phyloP scores from a whole-genome alignment of 768 basidiomycete species.

The Saitozyma sp. region DNA sequence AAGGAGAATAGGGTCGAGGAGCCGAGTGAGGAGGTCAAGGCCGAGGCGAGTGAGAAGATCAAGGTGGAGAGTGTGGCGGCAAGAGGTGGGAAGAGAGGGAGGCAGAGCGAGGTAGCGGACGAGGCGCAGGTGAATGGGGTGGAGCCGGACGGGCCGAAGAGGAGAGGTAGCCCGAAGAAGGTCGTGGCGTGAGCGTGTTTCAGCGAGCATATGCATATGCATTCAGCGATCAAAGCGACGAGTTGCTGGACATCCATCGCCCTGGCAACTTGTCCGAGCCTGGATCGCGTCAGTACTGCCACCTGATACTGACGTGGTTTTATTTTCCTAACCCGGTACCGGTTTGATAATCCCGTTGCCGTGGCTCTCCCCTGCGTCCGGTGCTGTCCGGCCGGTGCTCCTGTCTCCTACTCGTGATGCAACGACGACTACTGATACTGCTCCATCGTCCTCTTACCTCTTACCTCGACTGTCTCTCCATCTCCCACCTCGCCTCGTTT shows the following conservation, averaged over 20 bases:
- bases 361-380: too few species aligned
- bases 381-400: too few species aligned
- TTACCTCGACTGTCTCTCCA: too few species aligned
- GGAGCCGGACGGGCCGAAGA: conserved; percentile 13
- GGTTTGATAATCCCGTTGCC: too few species aligned
- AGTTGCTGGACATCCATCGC: too few species aligned
- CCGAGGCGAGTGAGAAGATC: conserved; percentile 8
- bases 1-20: conserved; percentile 12
- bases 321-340: not conserved
- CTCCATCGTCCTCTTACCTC: too few species aligned
- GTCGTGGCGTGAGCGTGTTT: not conserved
- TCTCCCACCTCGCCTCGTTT: too few species aligned
- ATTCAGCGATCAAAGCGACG: too few species aligned
- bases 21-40: conserved; percentile 9
- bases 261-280: not conserved
- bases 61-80: conserved; percentile 10
- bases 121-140: conserved; percentile 15
- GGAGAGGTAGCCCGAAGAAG: conserved; percentile 3
- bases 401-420: too few species aligned
- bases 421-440: too few species aligned
- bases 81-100: not conserved
- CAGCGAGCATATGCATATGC: not conserved
- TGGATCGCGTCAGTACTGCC: not conserved
- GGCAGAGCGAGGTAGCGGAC: conserved; percentile 10
- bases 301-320: not conserved